Percentiles rank a stretch among this genome's conserved stretches.
These are phyloP conservation scores for Mangifera indica DNA, from an alignment of 345 rosid genomes.

Conservation along the genomic window DNA sequence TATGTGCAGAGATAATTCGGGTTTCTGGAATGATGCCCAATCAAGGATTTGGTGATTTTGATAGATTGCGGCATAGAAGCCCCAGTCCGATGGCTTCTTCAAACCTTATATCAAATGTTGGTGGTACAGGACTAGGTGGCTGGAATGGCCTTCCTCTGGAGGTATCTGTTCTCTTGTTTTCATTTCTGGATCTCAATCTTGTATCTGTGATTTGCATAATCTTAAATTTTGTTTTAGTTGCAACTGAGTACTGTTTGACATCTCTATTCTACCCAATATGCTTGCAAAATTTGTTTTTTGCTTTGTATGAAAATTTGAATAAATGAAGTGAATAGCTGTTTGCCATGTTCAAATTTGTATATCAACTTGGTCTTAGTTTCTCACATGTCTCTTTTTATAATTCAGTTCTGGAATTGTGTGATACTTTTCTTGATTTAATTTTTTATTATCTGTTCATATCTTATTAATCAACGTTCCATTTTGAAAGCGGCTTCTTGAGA, in stretches of 20 bases:
- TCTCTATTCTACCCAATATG: neutral
- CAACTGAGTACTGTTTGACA: neutral
- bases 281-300: neutral
- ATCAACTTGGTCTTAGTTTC: no score
- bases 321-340: conserved; percentile 13
- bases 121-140: conserved; percentile 61
- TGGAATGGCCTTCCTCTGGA: conserved; percentile 86
- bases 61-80: conserved; percentile 85
- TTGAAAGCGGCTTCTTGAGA: neutral
- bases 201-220: neutral
- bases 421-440: neutral
- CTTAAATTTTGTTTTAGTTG: neutral
- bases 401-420: no score
- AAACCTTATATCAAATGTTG: conserved; percentile 65
- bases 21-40: conserved; percentile 80
- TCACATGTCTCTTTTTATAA: no score
- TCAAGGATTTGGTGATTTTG: conserved; percentile 84
- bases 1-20: conserved; percentile 72
- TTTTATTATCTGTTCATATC: neutral
- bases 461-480: neutral
- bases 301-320: neutral
- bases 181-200: conserved; percentile 1
- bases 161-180: conserved; percentile 37
- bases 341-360: neutral
- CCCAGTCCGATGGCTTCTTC: conserved; percentile 99